Percentiles rank a stretch among this genome's conserved stretches.
Evolutionary conservation across 495 filamentous ascomycete species (phyloP).

Genomic region (Penicillium canescens): DNA sequence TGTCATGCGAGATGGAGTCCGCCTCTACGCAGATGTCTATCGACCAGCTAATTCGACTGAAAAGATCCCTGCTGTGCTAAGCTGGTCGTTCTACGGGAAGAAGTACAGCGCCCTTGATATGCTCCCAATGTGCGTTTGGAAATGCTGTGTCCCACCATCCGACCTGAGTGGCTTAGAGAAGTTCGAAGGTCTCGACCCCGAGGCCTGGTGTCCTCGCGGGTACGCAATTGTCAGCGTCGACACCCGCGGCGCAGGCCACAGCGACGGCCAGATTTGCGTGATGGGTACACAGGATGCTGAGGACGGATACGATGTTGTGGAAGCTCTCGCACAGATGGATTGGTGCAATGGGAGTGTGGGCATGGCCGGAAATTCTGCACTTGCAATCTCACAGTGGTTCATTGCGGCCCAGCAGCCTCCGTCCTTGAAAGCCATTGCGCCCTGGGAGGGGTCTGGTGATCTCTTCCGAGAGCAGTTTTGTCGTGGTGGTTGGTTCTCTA

Average conservation of each 20-base stretch:
- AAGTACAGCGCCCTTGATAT: conserved; percentile 30
- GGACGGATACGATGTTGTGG: conserved; percentile 46
- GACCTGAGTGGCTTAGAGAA: conserved; percentile 34
- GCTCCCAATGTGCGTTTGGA: conserved; percentile 25
- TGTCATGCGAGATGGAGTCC: conserved; percentile 28
- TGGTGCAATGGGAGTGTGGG: conserved; percentile 50
- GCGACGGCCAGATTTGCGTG: conserved; percentile 37
- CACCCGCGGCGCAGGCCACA: conserved; percentile 39
- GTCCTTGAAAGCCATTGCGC: conserved; percentile 42
- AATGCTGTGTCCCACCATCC: conserved; percentile 21
- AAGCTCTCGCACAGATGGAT: conserved; percentile 35
- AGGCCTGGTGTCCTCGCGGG: conserved; percentile 36
- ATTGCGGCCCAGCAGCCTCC: conserved; percentile 40
- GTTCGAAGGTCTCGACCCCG: conserved; percentile 50
- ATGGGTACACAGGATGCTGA: conserved; percentile 47
- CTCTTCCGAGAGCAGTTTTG: conserved; percentile 43
- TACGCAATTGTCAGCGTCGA: conserved; percentile 49
- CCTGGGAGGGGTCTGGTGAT: conserved; percentile 48
- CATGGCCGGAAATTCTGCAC: conserved; percentile 42
- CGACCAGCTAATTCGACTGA: conserved; percentile 26
- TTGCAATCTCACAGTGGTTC: conserved; percentile 44
- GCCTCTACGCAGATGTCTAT: conserved; percentile 37
- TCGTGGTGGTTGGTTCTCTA: conserved; percentile 33
- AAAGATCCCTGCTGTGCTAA: conserved; percentile 37
- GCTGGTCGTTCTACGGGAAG: conserved; percentile 41